These are phyloP conservation scores for Talaromyces liani DNA, from an alignment of 495 filamentous ascomycete species.

Conservation along the genomic window DNA sequence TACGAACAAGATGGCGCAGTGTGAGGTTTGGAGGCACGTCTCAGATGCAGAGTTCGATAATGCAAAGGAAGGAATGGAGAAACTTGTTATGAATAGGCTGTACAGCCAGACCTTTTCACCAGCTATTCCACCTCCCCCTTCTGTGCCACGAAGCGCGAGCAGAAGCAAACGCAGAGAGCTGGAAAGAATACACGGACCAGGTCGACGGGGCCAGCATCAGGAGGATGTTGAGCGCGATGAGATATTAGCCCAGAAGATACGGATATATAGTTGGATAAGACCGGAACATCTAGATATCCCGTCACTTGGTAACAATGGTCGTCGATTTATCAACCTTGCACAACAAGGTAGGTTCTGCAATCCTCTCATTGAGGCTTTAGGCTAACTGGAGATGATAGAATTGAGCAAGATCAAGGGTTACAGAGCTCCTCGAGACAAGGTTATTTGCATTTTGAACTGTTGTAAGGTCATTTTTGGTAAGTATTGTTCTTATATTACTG, in stretches of 20 bases:
- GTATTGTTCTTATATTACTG: constrained; percentile 11
- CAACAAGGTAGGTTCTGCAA: constrained; percentile 60
- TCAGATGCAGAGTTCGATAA: constrained; percentile 98
- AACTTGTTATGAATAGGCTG: constrained; percentile 96
- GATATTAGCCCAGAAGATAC: constrained; percentile 87
- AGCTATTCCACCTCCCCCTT: constrained; percentile 72
- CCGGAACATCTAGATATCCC: constrained; percentile 95
- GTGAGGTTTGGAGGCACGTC: constrained; percentile 93
- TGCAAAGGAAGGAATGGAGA: constrained; percentile 98
- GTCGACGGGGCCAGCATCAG: constrained; percentile 89
- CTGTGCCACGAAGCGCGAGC: constrained; percentile 52
- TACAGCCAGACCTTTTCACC: constrained; percentile 97
- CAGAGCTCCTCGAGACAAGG: constrained; percentile 91
- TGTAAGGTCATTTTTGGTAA: constrained; percentile 98
- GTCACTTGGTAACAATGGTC: constrained; percentile 72
- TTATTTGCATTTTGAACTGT: constrained; percentile 96
- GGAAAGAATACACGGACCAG: constrained; percentile 67
- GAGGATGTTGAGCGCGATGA: constrained; percentile 98
- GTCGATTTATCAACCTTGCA: constrained; percentile 78
- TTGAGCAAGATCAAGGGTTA: constrained; percentile 93
- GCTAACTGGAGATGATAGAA: constrained; percentile 40
- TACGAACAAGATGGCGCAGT: constrained; percentile 96
- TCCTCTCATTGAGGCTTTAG: background rate
- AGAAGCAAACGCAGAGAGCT: constrained; percentile 62
- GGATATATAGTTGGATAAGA: constrained; percentile 90